Base-by-base conservation (phyloP, 257 asterid genomes). In the Capsicum pubescens region DNA sequence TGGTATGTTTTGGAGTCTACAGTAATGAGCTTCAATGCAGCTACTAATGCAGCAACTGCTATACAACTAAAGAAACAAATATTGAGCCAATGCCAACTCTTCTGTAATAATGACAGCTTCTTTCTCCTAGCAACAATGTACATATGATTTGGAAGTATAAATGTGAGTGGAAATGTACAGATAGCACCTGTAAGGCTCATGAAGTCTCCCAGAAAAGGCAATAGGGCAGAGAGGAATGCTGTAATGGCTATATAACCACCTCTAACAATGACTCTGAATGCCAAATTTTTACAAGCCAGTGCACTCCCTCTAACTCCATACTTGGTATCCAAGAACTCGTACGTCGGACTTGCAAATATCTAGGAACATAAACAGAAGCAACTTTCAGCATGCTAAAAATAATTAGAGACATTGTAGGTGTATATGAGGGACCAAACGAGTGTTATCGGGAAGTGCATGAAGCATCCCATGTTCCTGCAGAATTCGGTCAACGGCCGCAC, bases 131-230 rank as follows among this genome's bases (percentile, higher is more conserved):
- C 98, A 55, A 90, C 88, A 9, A 97, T 91, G 83, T 97, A 97
- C 99, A 97, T 95, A 87, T 95, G 99, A 92, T 97, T 93, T n/a
- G 99, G 99, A 19, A 97, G 97, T 68, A 97, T 97, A 89, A 97
- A 97, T 0, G 99, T 97, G 10, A 97, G 95, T 0, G 99, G 99
- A 85, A 93, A 95, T 39, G 98, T 94, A 95, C 98, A 93, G 46
- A 94, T 80, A 21, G 99, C 98, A 32, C 99, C 99, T 0, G 99
- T 91, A 2, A 97, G 93, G 92, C 98, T 97, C 99, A 95, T 97
- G 89, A 97, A 97, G 82, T 95, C 99, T 82, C 99, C 99, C 84
- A 97, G 79, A 85, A 97, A 97, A 7, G 99, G 99, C 72, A 97
- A 88, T 86, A 95, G 7, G 10, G 99, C 98, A 2, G 99, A 87